Conservation (phyloP, 148 eudicot species). For the Spergularia marina region DNA sequence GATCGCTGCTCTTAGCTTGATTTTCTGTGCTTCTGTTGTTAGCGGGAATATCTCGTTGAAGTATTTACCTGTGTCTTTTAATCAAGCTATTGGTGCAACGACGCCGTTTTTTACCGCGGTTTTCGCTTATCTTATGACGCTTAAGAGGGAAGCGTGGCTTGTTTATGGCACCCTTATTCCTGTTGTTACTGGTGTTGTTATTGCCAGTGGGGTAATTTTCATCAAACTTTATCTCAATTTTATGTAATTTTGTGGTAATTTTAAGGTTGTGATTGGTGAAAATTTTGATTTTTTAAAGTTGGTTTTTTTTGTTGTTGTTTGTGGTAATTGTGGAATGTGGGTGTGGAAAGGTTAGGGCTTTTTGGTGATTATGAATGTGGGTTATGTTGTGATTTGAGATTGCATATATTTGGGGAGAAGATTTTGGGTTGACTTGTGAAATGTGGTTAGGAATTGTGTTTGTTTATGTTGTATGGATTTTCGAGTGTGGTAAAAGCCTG, state of each 20-base stretch:
- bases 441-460: too few relatives aligned
- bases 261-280: neutral
- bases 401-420: too few relatives aligned
- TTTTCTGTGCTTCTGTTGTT: conserved; percentile 78
- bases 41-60: conserved; percentile 69
- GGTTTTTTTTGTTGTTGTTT: neutral
- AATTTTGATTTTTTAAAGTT: neutral
- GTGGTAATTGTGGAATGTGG: neutral
- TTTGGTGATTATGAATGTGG: too few relatives aligned
- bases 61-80: conserved; percentile 79
- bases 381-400: too few relatives aligned
- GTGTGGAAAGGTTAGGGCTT: neutral
- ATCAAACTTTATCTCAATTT: neutral
- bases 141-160: conserved; percentile 86
- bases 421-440: too few relatives aligned
- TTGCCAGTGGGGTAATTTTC: conserved; percentile 84
- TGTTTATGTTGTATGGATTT: too few relatives aligned
- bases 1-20: conserved; percentile 64
- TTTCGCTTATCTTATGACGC: conserved; percentile 78
- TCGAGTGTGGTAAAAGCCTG: too few relatives aligned
- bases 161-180: conserved; percentile 76
- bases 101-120: conserved; percentile 91
- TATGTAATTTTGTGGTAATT: neutral
- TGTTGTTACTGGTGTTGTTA: conserved; percentile 82
- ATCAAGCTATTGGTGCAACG: conserved; percentile 91